Evolutionary conservation across 495 filamentous ascomycete genomes (phyloP), one percentile per base, ranked within the genome.

Genomic region (Astrocystis sublimbata): DNA sequence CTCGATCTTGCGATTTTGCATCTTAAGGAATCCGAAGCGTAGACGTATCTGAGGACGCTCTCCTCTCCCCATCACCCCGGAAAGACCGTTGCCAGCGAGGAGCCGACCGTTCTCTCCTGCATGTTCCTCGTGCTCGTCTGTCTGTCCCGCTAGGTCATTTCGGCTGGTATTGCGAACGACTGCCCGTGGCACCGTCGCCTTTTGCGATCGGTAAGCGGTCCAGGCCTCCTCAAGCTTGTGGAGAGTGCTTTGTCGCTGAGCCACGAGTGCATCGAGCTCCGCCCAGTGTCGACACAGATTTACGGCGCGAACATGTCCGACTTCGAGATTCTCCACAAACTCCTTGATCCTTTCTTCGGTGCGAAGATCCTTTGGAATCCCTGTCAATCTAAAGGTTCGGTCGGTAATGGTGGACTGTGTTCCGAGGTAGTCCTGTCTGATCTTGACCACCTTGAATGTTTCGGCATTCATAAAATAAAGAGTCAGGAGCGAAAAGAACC

Each of bases 391-490:
- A 70, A 99, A 90, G 0, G 96, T 99, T 36, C 93, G 88, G 74
- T 97, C 93, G 2, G 96, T 98, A 38, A 96, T 85, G 21, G 93
- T 97, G 8, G 90, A 92, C 71, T 97, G 93, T 31, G 87, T 90
- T 2, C 93, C 94, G 21, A 99, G 85, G 70, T 97, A 98, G 43
- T 91, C 86, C 71, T 99, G 96, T 21, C 96, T 84, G 28, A 92
- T 81, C 43, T 86, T 82, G 60, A 98, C 93, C 26, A 99, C 87
- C 56, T 85, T 88, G 60, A 86, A 81, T 1, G 96, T 97, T 74
- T 96, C 87, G 15, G 82, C 83, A 28, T 93, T 78, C 66, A 97
- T 85, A 65, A 96, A 79, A 68, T 91, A 96, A n/a, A 97, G 74
- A 0, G 88, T 88, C 40, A 98, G 74, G 0, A 79, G 85, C 15